These are phyloP conservation scores for Wickerhamomyces tratensis DNA, from an alignment of 805 yeast species.

Conservation along the genomic window DNA sequence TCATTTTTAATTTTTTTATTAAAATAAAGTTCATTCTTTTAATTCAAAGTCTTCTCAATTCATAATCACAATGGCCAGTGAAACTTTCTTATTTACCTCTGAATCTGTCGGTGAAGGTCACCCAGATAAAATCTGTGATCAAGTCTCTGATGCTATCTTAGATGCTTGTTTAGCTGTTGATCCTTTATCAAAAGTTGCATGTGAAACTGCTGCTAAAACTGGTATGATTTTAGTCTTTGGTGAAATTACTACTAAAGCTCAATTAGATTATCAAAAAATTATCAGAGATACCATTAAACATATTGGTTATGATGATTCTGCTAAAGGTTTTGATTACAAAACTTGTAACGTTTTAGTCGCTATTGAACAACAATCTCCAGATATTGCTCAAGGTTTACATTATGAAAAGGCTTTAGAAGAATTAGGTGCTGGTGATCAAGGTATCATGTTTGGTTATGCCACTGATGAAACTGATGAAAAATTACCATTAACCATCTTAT, in stretches of 20 bases:
- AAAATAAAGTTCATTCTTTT: too few relatives aligned
- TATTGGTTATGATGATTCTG: constrained; percentile 95
- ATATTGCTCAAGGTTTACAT: constrained; percentile 98
- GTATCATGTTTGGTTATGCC: constrained; percentile 99
- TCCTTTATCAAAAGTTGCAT: constrained; percentile 97
- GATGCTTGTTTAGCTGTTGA: constrained; percentile 95
- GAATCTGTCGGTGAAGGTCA: constrained; percentile 94
- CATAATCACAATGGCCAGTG: constrained; percentile 14
- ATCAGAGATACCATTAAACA: constrained; percentile 97
- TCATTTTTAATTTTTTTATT: too few relatives aligned
- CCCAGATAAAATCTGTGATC: constrained; percentile 97
- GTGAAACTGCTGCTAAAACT: constrained; percentile 98
- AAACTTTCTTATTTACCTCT: constrained; percentile 62
- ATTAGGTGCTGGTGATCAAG: constrained; percentile 99
- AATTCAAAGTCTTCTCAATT: too few relatives aligned
- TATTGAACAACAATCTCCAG: constrained; percentile 98
- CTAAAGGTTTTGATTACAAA: constrained; percentile 97
- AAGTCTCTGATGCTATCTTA: constrained; percentile 94
- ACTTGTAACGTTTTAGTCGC: constrained; percentile 99
- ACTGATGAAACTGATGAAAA: constrained; percentile 98
- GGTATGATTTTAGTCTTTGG: constrained; percentile 99
- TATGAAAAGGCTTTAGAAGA: constrained; percentile 93
- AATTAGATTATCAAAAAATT: constrained; percentile 92
- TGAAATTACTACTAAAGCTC: constrained; percentile 97
- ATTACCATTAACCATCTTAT: constrained; percentile 87